These are phyloP conservation scores for Penicillium maclennaniae DNA, from an alignment of 495 filamentous ascomycete genomes.

Conservation along the genomic window DNA sequence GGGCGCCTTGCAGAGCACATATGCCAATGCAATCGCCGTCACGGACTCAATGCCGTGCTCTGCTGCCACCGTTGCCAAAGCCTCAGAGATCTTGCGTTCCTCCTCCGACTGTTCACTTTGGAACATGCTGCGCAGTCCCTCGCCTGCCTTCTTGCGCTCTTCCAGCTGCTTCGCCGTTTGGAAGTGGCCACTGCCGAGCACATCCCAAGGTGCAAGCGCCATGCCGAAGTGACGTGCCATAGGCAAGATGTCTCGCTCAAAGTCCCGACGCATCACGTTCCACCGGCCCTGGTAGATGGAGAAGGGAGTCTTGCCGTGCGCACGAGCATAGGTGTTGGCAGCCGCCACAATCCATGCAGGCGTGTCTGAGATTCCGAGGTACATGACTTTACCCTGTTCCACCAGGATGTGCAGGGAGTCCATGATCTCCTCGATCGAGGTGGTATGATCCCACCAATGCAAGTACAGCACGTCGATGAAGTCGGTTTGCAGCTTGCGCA, in stretches of 20 bases:
- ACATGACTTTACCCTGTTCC: constrained; percentile 55
- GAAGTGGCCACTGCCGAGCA: constrained; percentile 52
- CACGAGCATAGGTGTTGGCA: constrained; percentile 57
- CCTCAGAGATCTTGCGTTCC: constrained; percentile 40
- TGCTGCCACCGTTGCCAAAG: constrained; percentile 49
- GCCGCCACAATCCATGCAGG: constrained; percentile 62
- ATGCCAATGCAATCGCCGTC: constrained; percentile 64
- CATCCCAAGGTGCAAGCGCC: constrained; percentile 56
- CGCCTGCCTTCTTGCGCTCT: constrained; percentile 27
- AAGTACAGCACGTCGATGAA: constrained; percentile 63
- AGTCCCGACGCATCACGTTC: constrained; percentile 50
- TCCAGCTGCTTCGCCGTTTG: constrained; percentile 36
- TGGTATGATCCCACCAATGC: constrained; percentile 59
- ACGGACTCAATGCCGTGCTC: constrained; percentile 44
- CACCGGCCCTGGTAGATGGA: constrained; percentile 63
- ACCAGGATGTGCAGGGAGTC: constrained; percentile 55
- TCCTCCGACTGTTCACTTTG: constrained; percentile 30
- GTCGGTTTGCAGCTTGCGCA: constrained; percentile 60
- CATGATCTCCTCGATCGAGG: constrained; percentile 60
- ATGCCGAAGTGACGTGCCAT: constrained; percentile 55
- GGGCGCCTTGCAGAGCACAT: constrained; percentile 68
- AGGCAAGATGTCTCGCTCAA: constrained; percentile 56
- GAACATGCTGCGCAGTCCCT: constrained; percentile 25
- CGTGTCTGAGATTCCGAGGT: constrained; percentile 59
- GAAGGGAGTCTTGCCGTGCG: constrained; percentile 59